Base-by-base conservation (phyloP, 2,329 filamentous ascomycete species). In the Didymosphaeria variabile region DNA sequence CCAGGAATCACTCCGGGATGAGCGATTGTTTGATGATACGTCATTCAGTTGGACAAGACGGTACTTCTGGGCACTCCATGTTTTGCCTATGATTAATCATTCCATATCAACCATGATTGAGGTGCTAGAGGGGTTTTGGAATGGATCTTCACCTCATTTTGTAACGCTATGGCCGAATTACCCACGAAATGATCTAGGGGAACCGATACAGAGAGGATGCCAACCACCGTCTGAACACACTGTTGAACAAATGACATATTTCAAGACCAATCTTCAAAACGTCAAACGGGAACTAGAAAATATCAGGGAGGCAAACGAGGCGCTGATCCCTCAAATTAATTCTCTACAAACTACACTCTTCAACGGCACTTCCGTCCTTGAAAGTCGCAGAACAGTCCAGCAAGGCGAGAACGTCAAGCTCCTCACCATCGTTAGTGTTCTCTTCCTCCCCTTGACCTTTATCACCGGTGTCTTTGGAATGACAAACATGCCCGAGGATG, bases 21-120 rank as follows among this genome's bases (percentile, higher is more conserved):
- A 84, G 64, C 80, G 88, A 0, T 79, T 88, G 1, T 89, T 89
- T 65, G 87, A 89, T 71, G 87, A 89, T 68, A 80, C 82, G 55
- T 75, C 86, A 57, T 88, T 87, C 67, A 88, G 86, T 1, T 88
- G 86, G 75, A 87, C 86, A 17, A 80, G 85, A 0, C 82, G 86
- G 17, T 88, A 88, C 67, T 88, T 88, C 69, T 88, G 86, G 83
- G 86, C 85, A 0, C 87, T 84, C 67, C 87, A 88, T 21, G 47
- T 26, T 13, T 34, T 51, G 8, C n/a, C 47, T 9, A 36, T n/a
- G 13, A 50, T 50, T 13, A 21, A 34, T 32, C 26, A 23, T 9
- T 10, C 26, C 13, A 36, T 50, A 2, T 34, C 29, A 19, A 7
- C 13, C 5, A 50, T 50, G 29, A 5, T 50, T 2, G 12, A 40